Percentiles rank a stretch among this genome's conserved stretches.
Evolutionary conservation across 257 asterid species (phyloP).

Genomic region (Solanum lycopersicoides): DNA sequence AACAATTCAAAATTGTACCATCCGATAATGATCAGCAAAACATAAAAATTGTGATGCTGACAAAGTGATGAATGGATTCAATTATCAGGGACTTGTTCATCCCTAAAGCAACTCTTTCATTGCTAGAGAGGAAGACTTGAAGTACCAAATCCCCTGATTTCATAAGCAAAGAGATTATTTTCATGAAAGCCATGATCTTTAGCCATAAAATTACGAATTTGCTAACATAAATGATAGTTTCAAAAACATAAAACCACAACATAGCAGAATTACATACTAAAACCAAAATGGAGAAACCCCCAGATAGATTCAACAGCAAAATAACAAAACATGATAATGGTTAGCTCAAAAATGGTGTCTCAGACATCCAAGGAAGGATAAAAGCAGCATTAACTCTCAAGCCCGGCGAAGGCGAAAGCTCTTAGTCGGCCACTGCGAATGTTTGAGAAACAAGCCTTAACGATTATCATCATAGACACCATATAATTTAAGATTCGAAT

Average conservation of each 20-base stretch:
- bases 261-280: background rate
- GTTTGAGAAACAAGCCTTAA: conserved; percentile 51
- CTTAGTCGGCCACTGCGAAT: conserved; percentile 65
- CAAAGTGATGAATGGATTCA: conserved; percentile 36
- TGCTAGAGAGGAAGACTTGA: conserved; percentile 14
- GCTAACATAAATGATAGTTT: background rate
- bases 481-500: background rate
- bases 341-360: conserved; percentile 1
- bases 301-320: background rate
- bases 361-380: conserved; percentile 55
- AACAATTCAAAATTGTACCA: conserved; percentile 3
- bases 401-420: conserved; percentile 51
- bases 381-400: conserved; percentile 44
- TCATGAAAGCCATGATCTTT: background rate
- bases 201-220: background rate
- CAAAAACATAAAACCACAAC: background rate
- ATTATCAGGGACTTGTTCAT: conserved; percentile 23
- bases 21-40: conserved; percentile 31
- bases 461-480: background rate
- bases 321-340: background rate
- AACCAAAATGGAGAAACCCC: background rate
- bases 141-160: conserved; percentile 4
- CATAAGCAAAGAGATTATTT: background rate
- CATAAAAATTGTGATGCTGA: conserved; percentile 4
- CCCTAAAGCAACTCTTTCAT: conserved; percentile 21